A percentile compares a stretch with the other conserved stretches of the same genome.
Conservation (phyloP, 1,284 basidiomycete species). For the Tylopilus sp. region DNA sequence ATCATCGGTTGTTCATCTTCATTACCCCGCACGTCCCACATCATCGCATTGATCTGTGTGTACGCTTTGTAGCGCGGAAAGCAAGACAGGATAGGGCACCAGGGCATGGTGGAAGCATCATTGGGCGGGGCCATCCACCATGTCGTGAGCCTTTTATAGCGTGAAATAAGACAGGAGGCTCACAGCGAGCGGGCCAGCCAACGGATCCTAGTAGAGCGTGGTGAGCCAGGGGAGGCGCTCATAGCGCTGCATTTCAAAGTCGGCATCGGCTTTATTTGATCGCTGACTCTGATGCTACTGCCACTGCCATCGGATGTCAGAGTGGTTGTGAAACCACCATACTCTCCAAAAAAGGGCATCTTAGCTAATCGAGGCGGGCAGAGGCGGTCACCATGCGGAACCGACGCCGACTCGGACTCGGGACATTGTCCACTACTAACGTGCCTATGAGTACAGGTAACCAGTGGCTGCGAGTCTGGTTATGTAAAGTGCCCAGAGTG, state of each 20-base stretch:
- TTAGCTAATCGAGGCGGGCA: constrained; percentile 20
- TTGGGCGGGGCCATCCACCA: constrained; percentile 1
- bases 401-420: not conserved
- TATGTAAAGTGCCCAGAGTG: too few species aligned
- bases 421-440: too few species aligned
- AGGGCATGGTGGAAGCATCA: constrained; percentile 26
- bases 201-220: constrained; percentile 29
- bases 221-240: constrained; percentile 14
- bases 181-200: constrained; percentile 19
- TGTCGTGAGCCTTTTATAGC: constrained; percentile 27
- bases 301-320: constrained; percentile 8
- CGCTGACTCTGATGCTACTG: constrained; percentile 16
- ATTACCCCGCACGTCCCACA: constrained; percentile 32
- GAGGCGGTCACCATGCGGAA: too few species aligned
- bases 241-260: constrained; percentile 21
- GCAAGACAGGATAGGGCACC: constrained; percentile 32
- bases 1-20: constrained; percentile 7
- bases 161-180: constrained; percentile 10
- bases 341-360: constrained; percentile 17
- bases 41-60: constrained; percentile 30
- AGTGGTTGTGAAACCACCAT: constrained; percentile 8
- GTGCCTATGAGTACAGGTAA: too few species aligned
- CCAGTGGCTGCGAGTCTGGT: too few species aligned
- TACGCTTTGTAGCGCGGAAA: constrained; percentile 38
- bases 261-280: constrained; percentile 35